Base-by-base conservation (phyloP, 495 filamentous ascomycete species). In the Daldinia decipiens region DNA sequence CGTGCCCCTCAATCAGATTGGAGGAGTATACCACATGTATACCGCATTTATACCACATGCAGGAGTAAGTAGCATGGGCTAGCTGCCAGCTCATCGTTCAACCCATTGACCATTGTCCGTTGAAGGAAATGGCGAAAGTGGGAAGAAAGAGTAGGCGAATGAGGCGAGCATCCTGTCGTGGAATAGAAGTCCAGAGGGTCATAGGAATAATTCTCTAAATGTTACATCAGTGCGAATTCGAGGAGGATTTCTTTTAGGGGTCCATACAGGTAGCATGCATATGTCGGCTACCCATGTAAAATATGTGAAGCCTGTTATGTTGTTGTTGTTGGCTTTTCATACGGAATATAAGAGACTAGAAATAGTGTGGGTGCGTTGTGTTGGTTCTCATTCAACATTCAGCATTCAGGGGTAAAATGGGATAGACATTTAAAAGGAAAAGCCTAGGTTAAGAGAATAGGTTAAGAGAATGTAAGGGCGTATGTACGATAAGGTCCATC, bases 11-110 rank as follows among this genome's bases (percentile, higher is more conserved):
- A 47, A 59, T 67, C 39, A 72, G 70, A 68, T 73, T 68, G 70
- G 70, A 62, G 70, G 27, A 58, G 32, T 36, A 34, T 27, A 27
- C 21, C 21, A 24, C 21, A 24, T 24, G 21, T 24, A 24, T 24
- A 24, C 21, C 21, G 2, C 21, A 24, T 24, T 24, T 24, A 24
- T 24, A 27, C 26, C 4, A 27, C 26, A 68, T 68, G 57, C 52
- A 29, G 54, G 32, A 34, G 32, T 34, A 59, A 21, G 11, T 21
- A 62, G 32, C 70, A 73, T 68, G 62, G 69, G 24, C 61, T 43
- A 36, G 38, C 36, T 68, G 70, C 65, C 70, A 73, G 61, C 70
- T 65, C 70, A 73, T 65, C 65, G 65, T 62, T 45, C 43, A 62
- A 62, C 52, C 70, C 61, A 73, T 68, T 68, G 61, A 68, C 60